Conservation (phyloP, 495 filamentous ascomycete genomes). For the Neurospora sp. region DNA sequence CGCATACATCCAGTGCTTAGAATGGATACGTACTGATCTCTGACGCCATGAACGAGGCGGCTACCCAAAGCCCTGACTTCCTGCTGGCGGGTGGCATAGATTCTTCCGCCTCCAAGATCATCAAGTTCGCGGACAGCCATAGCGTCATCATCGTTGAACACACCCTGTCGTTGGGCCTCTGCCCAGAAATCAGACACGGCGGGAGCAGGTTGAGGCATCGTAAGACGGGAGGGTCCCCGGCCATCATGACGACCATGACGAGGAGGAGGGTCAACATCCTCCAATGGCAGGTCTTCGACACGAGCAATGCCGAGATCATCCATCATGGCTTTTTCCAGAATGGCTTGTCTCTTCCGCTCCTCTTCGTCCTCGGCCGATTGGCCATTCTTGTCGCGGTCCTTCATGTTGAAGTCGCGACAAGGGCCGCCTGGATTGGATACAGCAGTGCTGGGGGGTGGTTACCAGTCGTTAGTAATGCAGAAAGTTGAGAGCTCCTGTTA, state of each 20-base stretch:
- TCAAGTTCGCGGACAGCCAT: conserved; percentile 14
- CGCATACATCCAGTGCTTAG: not conserved
- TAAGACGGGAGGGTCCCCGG: not conserved
- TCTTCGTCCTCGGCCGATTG: not conserved
- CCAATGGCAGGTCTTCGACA: conserved; percentile 7
- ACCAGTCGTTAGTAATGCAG: not conserved
- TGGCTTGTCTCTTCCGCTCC: not conserved
- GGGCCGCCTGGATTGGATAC: not conserved
- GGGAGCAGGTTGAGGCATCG: not conserved
- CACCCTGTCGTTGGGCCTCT: not conserved
- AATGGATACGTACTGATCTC: not conserved
- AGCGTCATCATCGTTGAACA: conserved; percentile 21
- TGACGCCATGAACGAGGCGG: not conserved
- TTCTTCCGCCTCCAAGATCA: conserved; percentile 17
- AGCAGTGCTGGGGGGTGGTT: not conserved
- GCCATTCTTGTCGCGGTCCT: not conserved
- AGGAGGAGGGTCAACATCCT: not conserved
- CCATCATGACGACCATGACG: not conserved
- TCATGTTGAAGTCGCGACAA: not conserved
- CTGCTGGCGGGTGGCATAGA: conserved; percentile 5
- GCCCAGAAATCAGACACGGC: not conserved
- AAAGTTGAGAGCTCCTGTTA: not conserved
- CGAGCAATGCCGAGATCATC: conserved; percentile 12
- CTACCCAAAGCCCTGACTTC: not conserved
- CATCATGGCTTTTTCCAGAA: not conserved